phyloP scores from a whole-genome alignment of 1,139 yeast genomes.

The Hansenula sp. region DNA sequence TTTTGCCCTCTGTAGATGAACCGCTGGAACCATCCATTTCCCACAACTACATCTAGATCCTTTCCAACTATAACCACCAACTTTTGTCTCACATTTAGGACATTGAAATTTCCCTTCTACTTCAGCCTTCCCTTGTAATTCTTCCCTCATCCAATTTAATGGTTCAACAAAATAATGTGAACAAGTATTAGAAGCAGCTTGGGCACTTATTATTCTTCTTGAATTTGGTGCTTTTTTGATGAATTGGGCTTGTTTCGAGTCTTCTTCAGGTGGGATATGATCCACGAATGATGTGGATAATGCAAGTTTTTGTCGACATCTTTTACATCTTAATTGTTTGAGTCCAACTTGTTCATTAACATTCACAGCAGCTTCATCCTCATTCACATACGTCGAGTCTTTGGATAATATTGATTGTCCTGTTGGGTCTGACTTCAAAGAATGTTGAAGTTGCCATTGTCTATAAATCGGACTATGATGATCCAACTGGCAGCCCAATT shows the following conservation, averaged over 20 bases:
- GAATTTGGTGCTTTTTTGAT: slow-evolving; percentile 59
- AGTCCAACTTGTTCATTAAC: slow-evolving; percentile 20
- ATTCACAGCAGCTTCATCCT: slow-evolving; percentile 23
- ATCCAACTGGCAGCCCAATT: slow-evolving; percentile 38
- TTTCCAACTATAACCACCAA: slow-evolving; percentile 93
- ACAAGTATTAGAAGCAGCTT: slow-evolving; percentile 57
- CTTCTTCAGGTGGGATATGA: slow-evolving; percentile 57
- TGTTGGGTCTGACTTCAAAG: slow-evolving; percentile 31
- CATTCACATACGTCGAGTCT: slow-evolving; percentile 26
- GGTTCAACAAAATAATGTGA: slow-evolving; percentile 91
- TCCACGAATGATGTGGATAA: slow-evolving; percentile 45
- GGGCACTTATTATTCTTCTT: slow-evolving; percentile 50
- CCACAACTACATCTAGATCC: slow-evolving; percentile 96
- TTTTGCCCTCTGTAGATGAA: slow-evolving; percentile 75
- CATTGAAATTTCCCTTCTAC: slow-evolving; percentile 85
- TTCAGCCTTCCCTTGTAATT: slow-evolving; percentile 54
- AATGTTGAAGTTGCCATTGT: slow-evolving; percentile 44
- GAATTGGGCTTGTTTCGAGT: slow-evolving; percentile 60
- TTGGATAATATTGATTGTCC: slow-evolving; percentile 27
- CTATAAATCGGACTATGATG: slow-evolving; percentile 41
- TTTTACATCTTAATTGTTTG: slow-evolving; percentile 58
- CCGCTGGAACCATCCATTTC: slow-evolving; percentile 91
- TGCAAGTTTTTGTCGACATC: slow-evolving; percentile 58
- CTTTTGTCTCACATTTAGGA: slow-evolving; percentile 77
- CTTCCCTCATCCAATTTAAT: slow-evolving; percentile 83